phyloP scores from a whole-genome alignment of 2,329 filamentous ascomycete species.

The Arthrobotrys iridis region DNA sequence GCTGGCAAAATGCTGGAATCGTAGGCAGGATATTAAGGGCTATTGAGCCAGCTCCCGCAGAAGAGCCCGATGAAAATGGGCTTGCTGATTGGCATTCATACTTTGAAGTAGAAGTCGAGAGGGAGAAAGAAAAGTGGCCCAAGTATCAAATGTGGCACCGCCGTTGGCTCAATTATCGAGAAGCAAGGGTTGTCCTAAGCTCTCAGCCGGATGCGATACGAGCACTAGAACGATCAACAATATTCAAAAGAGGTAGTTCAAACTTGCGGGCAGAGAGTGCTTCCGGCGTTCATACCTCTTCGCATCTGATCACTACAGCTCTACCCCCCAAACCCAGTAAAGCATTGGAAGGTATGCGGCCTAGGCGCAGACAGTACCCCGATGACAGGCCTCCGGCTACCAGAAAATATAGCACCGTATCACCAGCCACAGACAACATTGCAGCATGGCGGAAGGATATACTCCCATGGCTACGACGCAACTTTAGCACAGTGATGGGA shows the following conservation, averaged over 20 bases:
- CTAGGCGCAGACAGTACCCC: constrained; percentile 36
- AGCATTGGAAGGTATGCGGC: constrained; percentile 18
- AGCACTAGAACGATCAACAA: constrained; percentile 47
- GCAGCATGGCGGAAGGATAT: constrained; percentile 50
- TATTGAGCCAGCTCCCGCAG: constrained; percentile 50
- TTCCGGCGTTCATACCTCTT: constrained; percentile 9
- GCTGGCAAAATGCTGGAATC: constrained; percentile 52
- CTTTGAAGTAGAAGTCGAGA: constrained; percentile 52
- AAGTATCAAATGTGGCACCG: constrained; percentile 46
- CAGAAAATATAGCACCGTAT: constrained; percentile 51
- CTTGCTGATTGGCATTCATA: constrained; percentile 54
- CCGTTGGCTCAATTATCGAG: constrained; percentile 51
- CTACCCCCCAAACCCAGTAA: constrained; percentile 21
- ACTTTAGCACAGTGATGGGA: constrained; percentile 52
- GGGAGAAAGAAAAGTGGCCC: constrained; percentile 46
- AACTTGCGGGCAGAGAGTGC: constrained; percentile 14
- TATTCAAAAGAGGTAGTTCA: constrained; percentile 51
- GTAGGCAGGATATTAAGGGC: constrained; percentile 45
- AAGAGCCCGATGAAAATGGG: constrained; percentile 52
- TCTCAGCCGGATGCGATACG: constrained; percentile 48
- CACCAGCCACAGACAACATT: constrained; percentile 48
- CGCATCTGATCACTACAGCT: background rate
- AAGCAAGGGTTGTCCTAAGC: constrained; percentile 48
- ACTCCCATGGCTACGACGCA: constrained; percentile 51
- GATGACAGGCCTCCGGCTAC: constrained; percentile 40